Conservation (phyloP, 768 basidiomycete genomes). For the Phylloporus sp. region DNA sequence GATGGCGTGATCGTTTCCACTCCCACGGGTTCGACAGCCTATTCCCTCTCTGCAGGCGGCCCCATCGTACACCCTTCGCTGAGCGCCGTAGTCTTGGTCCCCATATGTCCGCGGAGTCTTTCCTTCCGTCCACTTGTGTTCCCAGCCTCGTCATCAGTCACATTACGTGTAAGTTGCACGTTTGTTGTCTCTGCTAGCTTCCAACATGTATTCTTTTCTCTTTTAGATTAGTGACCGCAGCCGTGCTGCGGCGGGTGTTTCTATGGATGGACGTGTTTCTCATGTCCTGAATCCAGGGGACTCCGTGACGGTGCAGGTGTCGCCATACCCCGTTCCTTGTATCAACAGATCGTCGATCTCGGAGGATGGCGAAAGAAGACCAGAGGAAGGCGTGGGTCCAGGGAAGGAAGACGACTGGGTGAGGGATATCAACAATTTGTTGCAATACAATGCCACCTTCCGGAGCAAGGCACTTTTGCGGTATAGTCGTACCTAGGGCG, state of each 20-base stretch:
- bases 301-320: conserved; percentile 78
- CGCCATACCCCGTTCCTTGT: conserved; percentile 88
- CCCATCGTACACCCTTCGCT: conserved; percentile 94
- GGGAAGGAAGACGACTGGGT: conserved; percentile 94
- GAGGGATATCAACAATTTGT: conserved; percentile 89
- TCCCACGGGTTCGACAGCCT: conserved; percentile 94
- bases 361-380: conserved; percentile 39
- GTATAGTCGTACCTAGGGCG: conserved; percentile 49
- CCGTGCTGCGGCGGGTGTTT: conserved; percentile 82
- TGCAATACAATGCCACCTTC: conserved; percentile 95
- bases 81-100: conserved; percentile 85
- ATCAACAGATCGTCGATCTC: conserved; percentile 81
- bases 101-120: conserved; percentile 91
- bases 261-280: conserved; percentile 89
- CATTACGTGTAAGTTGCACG: conserved; percentile 54
- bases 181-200: not conserved
- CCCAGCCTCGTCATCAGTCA: conserved; percentile 73
- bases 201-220: not conserved
- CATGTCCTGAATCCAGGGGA: conserved; percentile 81
- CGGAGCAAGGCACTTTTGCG: conserved; percentile 80
- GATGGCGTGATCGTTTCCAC: conserved; percentile 94
- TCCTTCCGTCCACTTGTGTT: conserved; percentile 91
- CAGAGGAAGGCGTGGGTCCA: conserved; percentile 63
- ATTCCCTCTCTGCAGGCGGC: conserved; percentile 91
- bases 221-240: conserved; percentile 77